phyloP scores from a whole-genome alignment of 2,329 filamentous ascomycete species.

The Penicillium nordicum region DNA sequence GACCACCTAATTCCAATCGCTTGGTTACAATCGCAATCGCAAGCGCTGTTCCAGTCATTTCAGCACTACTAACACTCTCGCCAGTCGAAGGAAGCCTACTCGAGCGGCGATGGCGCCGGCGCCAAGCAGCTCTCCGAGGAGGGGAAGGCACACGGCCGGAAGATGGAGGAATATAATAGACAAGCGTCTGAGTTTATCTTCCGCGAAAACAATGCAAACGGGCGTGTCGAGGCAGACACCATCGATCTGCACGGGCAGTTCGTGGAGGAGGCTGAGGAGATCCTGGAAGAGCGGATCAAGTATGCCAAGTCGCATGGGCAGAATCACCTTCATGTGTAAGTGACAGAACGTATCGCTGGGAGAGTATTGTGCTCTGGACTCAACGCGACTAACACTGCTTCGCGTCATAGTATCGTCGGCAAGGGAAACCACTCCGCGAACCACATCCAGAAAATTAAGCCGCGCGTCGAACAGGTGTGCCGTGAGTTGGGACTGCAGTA shows the following conservation, averaged over 20 bases:
- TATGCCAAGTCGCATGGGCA: slow-evolving; percentile 71
- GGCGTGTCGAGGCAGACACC: slow-evolving; percentile 71
- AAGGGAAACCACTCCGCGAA: slow-evolving; percentile 83
- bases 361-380: background rate
- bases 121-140: slow-evolving; percentile 82
- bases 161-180: slow-evolving; percentile 84
- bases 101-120: slow-evolving; percentile 73
- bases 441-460: slow-evolving; percentile 91
- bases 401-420: slow-evolving; percentile 67
- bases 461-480: slow-evolving; percentile 86
- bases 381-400: background rate
- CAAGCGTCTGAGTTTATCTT: slow-evolving; percentile 95
- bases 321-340: slow-evolving; percentile 76
- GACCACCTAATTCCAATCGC: background rate
- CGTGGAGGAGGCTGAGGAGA: slow-evolving; percentile 90
- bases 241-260: slow-evolving; percentile 95
- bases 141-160: slow-evolving; percentile 76
- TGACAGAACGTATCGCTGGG: background rate
- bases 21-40: background rate
- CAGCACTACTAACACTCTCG: slow-evolving; percentile 42
- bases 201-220: slow-evolving; percentile 82
- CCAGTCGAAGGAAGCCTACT: slow-evolving; percentile 67
- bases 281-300: slow-evolving; percentile 79
- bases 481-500: slow-evolving; percentile 78
- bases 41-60: background rate